A percentile compares a stretch with the other conserved stretches of the same genome.
Evolutionary conservation across 208 protist genomes (phyloP).

Genomic region (Endotrypanum monterogeii): DNA sequence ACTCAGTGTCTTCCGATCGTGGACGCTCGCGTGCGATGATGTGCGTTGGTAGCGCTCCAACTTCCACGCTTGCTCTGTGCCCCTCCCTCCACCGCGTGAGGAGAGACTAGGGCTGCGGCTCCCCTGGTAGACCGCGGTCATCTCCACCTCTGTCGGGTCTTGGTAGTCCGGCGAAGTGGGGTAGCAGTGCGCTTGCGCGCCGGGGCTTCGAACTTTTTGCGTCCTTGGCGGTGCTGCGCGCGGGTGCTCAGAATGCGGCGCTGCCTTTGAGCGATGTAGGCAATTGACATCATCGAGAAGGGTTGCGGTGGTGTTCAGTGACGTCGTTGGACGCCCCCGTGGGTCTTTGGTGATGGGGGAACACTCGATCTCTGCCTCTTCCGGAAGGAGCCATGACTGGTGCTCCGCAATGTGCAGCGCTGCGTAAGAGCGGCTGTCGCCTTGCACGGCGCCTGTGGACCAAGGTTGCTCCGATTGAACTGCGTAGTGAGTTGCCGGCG

Average conservation of each 20-base stretch:
- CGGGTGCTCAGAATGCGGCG: neutral
- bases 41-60: neutral
- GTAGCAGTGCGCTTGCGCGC: neutral
- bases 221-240: neutral
- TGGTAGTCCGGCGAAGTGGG: neutral
- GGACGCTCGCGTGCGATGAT: neutral
- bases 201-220: neutral
- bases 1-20: neutral
- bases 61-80: neutral
- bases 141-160: conserved; percentile 22
- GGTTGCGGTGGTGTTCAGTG: conserved; percentile 32
- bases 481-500: neutral
- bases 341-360: conserved; percentile 39
- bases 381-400: neutral
- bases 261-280: neutral
- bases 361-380: conserved; percentile 29
- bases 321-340: conserved; percentile 15
- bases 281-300: conserved; percentile 5
- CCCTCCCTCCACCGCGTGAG: neutral
- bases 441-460: neutral
- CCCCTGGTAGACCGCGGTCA: conserved; percentile 17
- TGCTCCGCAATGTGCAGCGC: conserved; percentile 18
- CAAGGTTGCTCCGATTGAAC: neutral
- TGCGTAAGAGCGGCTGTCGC: conserved; percentile 13
- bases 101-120: conserved; percentile 17